Percentiles rank a stretch among this genome's conserved stretches.
These are phyloP conservation scores for Umbellularia californica DNA, from an alignment of 164 flowering plant species.

Conservation along the genomic window DNA sequence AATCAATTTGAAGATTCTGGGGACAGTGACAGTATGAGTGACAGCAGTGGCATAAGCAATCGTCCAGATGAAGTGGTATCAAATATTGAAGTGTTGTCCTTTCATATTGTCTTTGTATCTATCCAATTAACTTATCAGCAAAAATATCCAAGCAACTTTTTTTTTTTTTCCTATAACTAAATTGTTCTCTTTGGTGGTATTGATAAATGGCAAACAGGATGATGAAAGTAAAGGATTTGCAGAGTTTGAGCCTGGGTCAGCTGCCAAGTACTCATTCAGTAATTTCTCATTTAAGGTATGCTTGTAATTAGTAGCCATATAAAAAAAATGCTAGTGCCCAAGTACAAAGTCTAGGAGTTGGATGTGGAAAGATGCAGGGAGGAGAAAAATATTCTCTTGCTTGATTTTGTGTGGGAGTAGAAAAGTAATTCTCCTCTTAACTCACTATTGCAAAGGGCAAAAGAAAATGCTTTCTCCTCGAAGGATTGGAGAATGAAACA, in stretches of 20 bases:
- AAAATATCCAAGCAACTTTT: neutral
- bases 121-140: constrained; percentile 1
- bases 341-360: too few species aligned
- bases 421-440: too few species aligned
- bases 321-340: too few species aligned
- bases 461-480: too few species aligned
- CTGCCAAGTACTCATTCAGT: constrained; percentile 84
- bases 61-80: constrained; percentile 85
- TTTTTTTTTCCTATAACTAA: constrained; percentile 1
- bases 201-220: constrained; percentile 41
- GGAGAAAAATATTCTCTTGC: too few species aligned
- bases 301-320: neutral
- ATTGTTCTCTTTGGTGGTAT: neutral
- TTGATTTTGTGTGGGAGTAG: too few species aligned
- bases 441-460: too few species aligned
- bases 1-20: constrained; percentile 82
- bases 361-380: too few species aligned
- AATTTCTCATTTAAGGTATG: constrained; percentile 98
- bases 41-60: constrained; percentile 74
- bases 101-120: constrained; percentile 2
- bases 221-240: constrained; percentile 85
- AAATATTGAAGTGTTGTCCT: neutral
- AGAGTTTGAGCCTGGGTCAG: constrained; percentile 68
- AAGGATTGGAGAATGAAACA: too few species aligned
- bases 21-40: constrained; percentile 80